Percentiles rank a stretch among this genome's conserved stretches.
Evolutionary conservation across 371 early-diverging fungal species (phyloP).

Genomic region (Modicella reniformis): DNA sequence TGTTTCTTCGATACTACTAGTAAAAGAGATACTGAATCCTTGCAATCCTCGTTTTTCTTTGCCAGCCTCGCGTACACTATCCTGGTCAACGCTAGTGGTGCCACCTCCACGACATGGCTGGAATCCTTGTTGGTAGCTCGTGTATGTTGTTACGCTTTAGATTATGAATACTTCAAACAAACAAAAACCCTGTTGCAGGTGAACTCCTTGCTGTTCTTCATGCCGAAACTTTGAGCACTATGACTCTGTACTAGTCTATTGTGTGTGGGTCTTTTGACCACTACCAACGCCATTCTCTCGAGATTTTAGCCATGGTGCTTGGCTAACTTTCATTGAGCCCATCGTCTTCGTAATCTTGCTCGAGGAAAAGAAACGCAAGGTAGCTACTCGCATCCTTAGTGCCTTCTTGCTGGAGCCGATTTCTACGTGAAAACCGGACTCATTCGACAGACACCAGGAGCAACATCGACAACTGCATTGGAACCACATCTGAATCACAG

Average conservation of each 20-base stretch:
- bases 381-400: slow-evolving; percentile 75
- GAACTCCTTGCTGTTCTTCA: too few species aligned
- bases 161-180: too few species aligned
- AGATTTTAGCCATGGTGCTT: slow-evolving; percentile 61
- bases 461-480: slow-evolving; percentile 19
- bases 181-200: too few species aligned
- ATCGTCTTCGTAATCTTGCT: slow-evolving; percentile 65
- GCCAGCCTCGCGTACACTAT: too few species aligned
- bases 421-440: slow-evolving; percentile 79
- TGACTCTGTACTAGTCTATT: slow-evolving; percentile 66
- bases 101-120: too few species aligned
- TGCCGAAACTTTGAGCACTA: slow-evolving; percentile 71
- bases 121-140: too few species aligned
- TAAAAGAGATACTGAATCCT: too few species aligned
- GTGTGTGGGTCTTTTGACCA: slow-evolving; percentile 68
- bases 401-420: slow-evolving; percentile 79
- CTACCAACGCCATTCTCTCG: slow-evolving; percentile 76
- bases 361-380: slow-evolving; percentile 65
- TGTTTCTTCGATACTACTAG: too few species aligned
- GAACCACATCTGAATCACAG: slow-evolving; percentile 6
- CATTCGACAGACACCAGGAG: slow-evolving; percentile 40
- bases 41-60: too few species aligned
- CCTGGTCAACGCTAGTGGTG: slow-evolving; percentile 58
- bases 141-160: too few species aligned
- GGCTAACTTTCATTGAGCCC: too few species aligned